Evolutionary conservation across 495 filamentous ascomycete genomes (phyloP), one percentile per base, ranked within the genome.

Genomic region (Neurospora intermedia): DNA sequence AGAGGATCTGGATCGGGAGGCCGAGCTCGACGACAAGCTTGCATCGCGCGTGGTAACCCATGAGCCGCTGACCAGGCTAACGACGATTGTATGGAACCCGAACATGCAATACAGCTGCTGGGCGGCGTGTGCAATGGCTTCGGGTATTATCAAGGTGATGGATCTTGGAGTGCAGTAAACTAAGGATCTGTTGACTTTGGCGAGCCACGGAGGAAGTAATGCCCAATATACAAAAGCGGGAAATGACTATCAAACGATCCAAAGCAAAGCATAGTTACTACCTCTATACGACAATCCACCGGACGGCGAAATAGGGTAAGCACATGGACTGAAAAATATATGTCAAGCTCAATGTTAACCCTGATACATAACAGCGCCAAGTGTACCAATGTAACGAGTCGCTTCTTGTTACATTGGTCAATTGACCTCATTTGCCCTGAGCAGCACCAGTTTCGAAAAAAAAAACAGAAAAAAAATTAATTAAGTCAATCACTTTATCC

Each of bases 81-180:
- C 85, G 23, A 76, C 80, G 11, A 75, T 85, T 27, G 79, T 77
- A 20, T 86, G 84, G 84, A 85, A 86, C 69, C 85, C 85, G 13
- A 87, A 86, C 70, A 71, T 74, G 45, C 80, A 81, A 71, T 84
- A 83, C 69, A 83, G 84, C 72, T 84, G 83, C 79, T 88, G 85
- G 86, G 85, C 84, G 27, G 85, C 86, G 35, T 85, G 82, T 54
- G 83, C 85, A 23, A 85, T 85, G 84, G 85, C 77, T 4, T 86
- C 84, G 15, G 85, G 85, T 1, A 54, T 87, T 69, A 76, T 87
- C 35, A 81, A 81, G 69, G 76, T 86, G 7, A 83, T 85, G 80
- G 84, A 87, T 54, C 74, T 86, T 16, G 85, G 85, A 6, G 77
- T 85, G 35, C 75, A 83, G 27, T 80, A 45, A 69, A 27, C 1